These are phyloP conservation scores for Pythium myriotylum DNA, from an alignment of 352 stramenopile genomes.

Conservation along the genomic window DNA sequence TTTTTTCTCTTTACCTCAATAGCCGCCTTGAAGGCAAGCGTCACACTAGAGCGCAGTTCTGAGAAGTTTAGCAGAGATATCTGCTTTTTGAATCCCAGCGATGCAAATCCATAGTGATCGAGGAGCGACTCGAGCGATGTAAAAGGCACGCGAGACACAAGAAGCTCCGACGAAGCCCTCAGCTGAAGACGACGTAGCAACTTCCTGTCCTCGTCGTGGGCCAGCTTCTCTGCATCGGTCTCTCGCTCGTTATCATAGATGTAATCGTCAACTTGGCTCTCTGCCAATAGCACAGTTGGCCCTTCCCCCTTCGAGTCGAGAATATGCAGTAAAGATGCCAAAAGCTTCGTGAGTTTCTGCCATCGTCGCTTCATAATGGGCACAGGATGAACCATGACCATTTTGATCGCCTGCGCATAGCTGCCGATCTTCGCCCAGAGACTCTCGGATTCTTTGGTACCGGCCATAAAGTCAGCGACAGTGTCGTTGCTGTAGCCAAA, in stretches of 20 bases:
- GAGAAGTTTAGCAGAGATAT: constrained; percentile 32
- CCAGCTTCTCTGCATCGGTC: not conserved
- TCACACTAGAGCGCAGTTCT: constrained; percentile 12
- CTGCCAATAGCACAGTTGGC: too few relatives aligned
- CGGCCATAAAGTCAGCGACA: constrained; percentile 36
- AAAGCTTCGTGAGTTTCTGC: constrained; percentile 18
- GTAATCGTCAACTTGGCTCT: too few relatives aligned
- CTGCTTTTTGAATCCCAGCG: constrained; percentile 32
- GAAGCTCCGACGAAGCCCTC: not conserved
- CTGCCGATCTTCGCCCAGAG: constrained; percentile 25
- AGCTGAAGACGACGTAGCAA: constrained; percentile 1
- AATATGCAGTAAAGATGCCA: constrained; percentile 5
- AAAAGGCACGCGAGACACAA: constrained; percentile 27
- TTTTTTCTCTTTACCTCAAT: constrained; percentile 3
- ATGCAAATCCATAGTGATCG: constrained; percentile 37
- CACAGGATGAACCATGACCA: constrained; percentile 18
- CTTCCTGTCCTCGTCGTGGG: not conserved
- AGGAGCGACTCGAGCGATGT: constrained; percentile 38
- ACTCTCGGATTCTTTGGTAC: constrained; percentile 19
- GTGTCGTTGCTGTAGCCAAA: constrained; percentile 24
- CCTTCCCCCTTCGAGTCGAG: not conserved
- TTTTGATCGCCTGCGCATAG: constrained; percentile 5
- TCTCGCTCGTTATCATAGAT: not conserved
- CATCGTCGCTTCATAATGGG: constrained; percentile 21
- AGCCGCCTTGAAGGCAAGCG: constrained; percentile 8